Conservation (phyloP, 495 filamentous ascomycete species). For the Aspergillus indologenus region DNA sequence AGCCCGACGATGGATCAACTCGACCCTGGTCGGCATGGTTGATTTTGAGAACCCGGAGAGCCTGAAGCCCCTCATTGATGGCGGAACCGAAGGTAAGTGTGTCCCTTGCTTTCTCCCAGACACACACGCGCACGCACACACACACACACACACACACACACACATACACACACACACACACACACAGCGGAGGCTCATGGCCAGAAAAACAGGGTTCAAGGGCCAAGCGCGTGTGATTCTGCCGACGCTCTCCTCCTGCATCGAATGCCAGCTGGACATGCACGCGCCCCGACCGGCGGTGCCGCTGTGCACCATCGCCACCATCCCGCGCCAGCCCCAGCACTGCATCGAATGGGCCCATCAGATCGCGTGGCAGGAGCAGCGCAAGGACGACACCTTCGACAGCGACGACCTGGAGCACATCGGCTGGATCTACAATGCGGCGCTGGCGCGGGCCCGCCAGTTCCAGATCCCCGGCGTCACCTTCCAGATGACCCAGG, state of each 20-base stretch:
- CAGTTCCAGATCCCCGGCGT: conserved; percentile 93
- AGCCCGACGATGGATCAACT: conserved; percentile 97
- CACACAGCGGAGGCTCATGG: conserved; percentile 19
- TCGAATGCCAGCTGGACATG: conserved; percentile 98
- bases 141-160: no score
- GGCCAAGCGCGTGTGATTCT: conserved; percentile 92
- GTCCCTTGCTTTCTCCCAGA: background rate
- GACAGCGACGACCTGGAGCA: conserved; percentile 97
- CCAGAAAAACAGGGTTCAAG: conserved; percentile 68
- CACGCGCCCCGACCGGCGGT: conserved; percentile 91
- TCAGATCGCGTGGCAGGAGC: conserved; percentile 72
- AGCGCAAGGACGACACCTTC: conserved; percentile 59
- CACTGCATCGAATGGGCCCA: conserved; percentile 99
- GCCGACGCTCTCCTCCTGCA: conserved; percentile 88
- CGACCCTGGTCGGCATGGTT: conserved; percentile 85
- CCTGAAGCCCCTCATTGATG: conserved; percentile 90
- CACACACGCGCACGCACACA: no score
- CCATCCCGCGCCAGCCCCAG: conserved; percentile 94
- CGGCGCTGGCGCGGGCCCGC: conserved; percentile 71
- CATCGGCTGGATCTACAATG: conserved; percentile 93
- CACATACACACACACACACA: no score
- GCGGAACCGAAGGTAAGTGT: conserved; percentile 80
- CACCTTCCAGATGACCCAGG: conserved; percentile 95
- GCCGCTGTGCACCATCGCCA: conserved; percentile 93
- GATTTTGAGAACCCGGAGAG: conserved; percentile 74